A percentile compares a stretch with the other conserved stretches of the same genome.
phyloP scores from a whole-genome alignment of 148 eudicot genomes.

The Diospyros lotus region DNA sequence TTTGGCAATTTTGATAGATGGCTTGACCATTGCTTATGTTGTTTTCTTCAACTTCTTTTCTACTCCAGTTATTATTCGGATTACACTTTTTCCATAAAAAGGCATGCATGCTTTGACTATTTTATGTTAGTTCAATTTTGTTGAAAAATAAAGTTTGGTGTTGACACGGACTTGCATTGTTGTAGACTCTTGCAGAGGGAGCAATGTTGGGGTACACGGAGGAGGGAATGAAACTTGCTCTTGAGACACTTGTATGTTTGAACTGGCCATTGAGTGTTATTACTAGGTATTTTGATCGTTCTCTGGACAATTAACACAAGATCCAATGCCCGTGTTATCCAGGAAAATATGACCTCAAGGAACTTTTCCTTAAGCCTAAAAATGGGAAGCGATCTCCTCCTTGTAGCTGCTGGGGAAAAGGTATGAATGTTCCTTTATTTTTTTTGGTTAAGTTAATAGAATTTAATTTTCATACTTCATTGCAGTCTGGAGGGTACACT shows the following conservation, averaged over 20 bases:
- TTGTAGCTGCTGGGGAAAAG: constrained; percentile 83
- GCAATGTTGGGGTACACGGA: constrained; percentile 81
- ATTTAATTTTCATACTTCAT: not conserved
- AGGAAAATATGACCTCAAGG: constrained; percentile 59
- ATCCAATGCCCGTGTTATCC: constrained; percentile 12
- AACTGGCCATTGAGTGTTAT: not conserved
- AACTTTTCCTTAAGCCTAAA: constrained; percentile 36
- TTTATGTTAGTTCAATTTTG: not conserved
- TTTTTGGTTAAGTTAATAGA: not conserved
- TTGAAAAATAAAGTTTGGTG: not conserved
- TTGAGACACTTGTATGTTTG: constrained; percentile 63
- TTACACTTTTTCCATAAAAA: not conserved
- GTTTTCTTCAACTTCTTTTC: not conserved
- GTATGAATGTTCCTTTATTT: constrained; percentile 23
- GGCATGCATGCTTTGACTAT: not conserved
- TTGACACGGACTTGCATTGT: constrained; percentile 12
- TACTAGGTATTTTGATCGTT: not conserved
- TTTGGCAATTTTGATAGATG: not conserved
- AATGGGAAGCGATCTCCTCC: constrained; percentile 72
- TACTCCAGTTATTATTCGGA: not conserved
- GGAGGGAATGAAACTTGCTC: constrained; percentile 84
- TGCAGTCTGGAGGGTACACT: constrained; percentile 77
- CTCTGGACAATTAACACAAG: not conserved
- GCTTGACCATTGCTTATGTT: not conserved
- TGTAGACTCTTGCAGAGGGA: constrained; percentile 81